Conservation (phyloP, 2,329 filamentous ascomycete genomes). For the Orbilia oligospora region DNA sequence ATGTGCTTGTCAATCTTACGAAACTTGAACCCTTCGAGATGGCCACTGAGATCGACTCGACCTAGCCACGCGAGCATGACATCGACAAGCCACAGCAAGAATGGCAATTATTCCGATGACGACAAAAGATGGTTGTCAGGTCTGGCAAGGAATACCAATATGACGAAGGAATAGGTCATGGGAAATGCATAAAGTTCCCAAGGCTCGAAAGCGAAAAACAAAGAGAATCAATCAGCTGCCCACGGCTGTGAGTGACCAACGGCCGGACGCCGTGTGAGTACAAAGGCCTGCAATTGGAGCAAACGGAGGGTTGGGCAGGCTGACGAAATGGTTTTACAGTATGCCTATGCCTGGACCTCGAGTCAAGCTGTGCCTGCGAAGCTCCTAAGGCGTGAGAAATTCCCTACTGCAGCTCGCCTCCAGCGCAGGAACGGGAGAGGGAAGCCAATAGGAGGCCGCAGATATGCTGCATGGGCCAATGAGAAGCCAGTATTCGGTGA, state of each 20-base stretch:
- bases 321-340: slow-evolving; percentile 4
- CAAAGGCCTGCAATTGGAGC: slow-evolving; percentile 7
- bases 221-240: slow-evolving; percentile 31
- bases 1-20: slow-evolving; percentile 24
- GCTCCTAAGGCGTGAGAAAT: neutral
- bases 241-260: slow-evolving; percentile 18
- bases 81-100: slow-evolving; percentile 17
- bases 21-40: neutral
- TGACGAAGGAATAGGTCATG: slow-evolving; percentile 45
- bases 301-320: neutral
- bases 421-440: slow-evolving; percentile 40
- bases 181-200: slow-evolving; percentile 23
- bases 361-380: slow-evolving; percentile 25
- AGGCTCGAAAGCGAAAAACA: slow-evolving; percentile 2
- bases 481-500: slow-evolving; percentile 28
- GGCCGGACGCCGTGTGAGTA: slow-evolving; percentile 31
- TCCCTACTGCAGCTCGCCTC: slow-evolving; percentile 33
- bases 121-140: slow-evolving; percentile 7
- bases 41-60: neutral
- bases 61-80: slow-evolving; percentile 10
- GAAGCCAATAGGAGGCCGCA: slow-evolving; percentile 27
- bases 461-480: slow-evolving; percentile 50
- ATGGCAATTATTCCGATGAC: slow-evolving; percentile 13
- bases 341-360: slow-evolving; percentile 9
- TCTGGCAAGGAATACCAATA: slow-evolving; percentile 2